Conservation (phyloP, 2,329 filamentous ascomycete species). For the Septoria petroselini region DNA sequence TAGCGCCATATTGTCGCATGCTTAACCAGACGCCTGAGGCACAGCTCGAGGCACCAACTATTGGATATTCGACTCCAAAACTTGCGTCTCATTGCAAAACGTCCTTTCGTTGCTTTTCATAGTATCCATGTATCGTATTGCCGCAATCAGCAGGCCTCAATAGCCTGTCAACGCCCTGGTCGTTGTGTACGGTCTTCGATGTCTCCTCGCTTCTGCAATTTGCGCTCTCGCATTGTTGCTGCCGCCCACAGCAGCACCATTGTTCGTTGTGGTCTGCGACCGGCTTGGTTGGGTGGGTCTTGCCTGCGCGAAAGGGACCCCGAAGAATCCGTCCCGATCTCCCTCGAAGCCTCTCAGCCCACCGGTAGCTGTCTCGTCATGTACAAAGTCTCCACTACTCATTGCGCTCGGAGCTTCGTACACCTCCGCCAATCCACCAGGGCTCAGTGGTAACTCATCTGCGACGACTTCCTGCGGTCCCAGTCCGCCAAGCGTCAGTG, state of each 20-base stretch:
- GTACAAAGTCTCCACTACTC: neutral
- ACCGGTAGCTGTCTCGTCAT: neutral
- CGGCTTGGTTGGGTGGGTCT: neutral
- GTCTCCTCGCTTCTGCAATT: conserved; percentile 9
- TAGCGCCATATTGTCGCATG: too few species aligned
- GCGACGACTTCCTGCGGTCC: neutral
- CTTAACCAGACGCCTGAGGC: too few species aligned
- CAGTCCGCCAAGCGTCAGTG: neutral
- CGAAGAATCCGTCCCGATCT: conserved; percentile 2
- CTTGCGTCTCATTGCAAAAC: too few species aligned
- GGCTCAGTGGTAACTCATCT: neutral
- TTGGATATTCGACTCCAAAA: too few species aligned
- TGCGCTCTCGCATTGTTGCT: neutral
- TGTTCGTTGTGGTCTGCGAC: neutral
- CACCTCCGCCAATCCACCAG: neutral
- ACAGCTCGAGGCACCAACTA: too few species aligned
- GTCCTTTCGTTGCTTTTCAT: too few species aligned
- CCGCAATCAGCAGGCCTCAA: neutral
- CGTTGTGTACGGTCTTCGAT: conserved; percentile 8
- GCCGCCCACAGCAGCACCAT: neutral
- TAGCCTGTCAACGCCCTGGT: conserved; percentile 12
- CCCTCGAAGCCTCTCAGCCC: conserved; percentile 10
- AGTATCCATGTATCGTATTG: too few species aligned
- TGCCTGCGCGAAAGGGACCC: neutral
- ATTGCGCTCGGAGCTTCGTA: conserved; percentile 10